Evolutionary conservation across 2,329 filamentous ascomycete species (phyloP).

Genomic region (Metarhizium robertsii): DNA sequence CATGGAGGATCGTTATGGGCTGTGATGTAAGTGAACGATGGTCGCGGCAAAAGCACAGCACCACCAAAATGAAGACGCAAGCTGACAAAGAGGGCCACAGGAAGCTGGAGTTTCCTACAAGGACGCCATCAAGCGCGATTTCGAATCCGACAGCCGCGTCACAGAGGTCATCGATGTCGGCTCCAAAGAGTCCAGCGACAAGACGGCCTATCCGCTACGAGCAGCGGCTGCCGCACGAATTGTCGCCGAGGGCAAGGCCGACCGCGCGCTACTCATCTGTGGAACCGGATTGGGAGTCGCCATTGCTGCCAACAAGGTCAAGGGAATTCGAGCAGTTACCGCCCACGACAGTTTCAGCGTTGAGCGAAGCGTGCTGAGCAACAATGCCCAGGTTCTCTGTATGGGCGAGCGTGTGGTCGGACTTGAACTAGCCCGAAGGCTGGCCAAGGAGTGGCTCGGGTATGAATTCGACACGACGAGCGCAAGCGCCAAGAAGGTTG

Average conservation of each 20-base stretch:
- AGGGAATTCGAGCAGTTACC: constrained; percentile 76
- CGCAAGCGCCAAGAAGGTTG: constrained; percentile 35
- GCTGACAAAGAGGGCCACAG: constrained; percentile 17
- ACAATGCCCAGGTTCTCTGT: constrained; percentile 80
- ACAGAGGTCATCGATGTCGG: constrained; percentile 65
- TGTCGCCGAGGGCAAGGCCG: constrained; percentile 53
- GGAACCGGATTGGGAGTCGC: constrained; percentile 82
- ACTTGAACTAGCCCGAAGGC: constrained; percentile 65
- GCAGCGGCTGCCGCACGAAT: constrained; percentile 63
- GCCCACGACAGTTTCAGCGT: constrained; percentile 82
- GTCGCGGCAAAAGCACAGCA: not conserved
- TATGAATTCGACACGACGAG: constrained; percentile 63
- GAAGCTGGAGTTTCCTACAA: constrained; percentile 75
- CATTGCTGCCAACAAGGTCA: constrained; percentile 83
- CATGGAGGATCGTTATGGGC: constrained; percentile 44
- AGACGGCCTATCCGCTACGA: constrained; percentile 73
- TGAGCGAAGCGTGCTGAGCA: constrained; percentile 71
- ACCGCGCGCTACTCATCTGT: constrained; percentile 75
- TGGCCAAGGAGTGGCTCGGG: constrained; percentile 76
- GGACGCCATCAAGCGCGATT: constrained; percentile 63
- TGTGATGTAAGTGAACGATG: constrained; percentile 36
- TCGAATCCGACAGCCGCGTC: constrained; percentile 59
- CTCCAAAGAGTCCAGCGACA: constrained; percentile 55
- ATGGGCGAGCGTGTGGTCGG: constrained; percentile 80
- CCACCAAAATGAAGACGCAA: not conserved